Conservation (phyloP, 1,139 yeast species). For the Blastobotrys buckinghamii region DNA sequence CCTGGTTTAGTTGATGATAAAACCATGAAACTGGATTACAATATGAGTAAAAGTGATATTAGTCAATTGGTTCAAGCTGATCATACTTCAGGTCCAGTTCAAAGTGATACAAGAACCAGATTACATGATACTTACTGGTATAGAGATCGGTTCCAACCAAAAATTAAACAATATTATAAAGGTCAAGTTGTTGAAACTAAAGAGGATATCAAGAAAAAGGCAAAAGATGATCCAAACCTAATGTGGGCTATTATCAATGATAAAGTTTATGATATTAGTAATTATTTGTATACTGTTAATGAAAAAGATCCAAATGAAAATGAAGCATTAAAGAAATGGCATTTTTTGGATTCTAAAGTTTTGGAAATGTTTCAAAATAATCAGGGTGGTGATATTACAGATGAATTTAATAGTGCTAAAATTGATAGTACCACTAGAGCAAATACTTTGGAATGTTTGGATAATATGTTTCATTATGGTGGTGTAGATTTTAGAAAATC, state of each 20-base stretch:
- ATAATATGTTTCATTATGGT: slow-evolving; percentile 34
- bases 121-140: slow-evolving; percentile 36
- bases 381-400: slow-evolving; percentile 34
- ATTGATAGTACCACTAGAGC: slow-evolving; percentile 25
- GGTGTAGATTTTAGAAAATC: slow-evolving; percentile 34
- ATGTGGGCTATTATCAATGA: slow-evolving; percentile 33
- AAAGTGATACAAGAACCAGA: slow-evolving; percentile 24
- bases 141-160: slow-evolving; percentile 32
- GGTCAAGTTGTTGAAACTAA: slow-evolving; percentile 36
- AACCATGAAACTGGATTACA: slow-evolving; percentile 26
- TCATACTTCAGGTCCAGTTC: slow-evolving; percentile 17
- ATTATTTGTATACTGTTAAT: slow-evolving; percentile 32
- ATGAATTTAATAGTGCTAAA: slow-evolving; percentile 20
- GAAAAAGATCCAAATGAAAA: slow-evolving; percentile 14
- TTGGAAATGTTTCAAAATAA: slow-evolving; percentile 28
- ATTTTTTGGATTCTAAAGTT: slow-evolving; percentile 32
- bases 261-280: slow-evolving; percentile 35
- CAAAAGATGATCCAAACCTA: slow-evolving; percentile 21
- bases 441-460: slow-evolving; percentile 32
- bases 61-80: background rate
- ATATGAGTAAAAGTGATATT: slow-evolving; percentile 26
- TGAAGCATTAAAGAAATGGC: slow-evolving; percentile 26
- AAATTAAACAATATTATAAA: slow-evolving; percentile 32
- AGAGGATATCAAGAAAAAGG: slow-evolving; percentile 22
- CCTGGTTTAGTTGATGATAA: slow-evolving; percentile 34